These are phyloP conservation scores for Benincasa hispida DNA, from an alignment of 306 rosid species.

Conservation along the genomic window DNA sequence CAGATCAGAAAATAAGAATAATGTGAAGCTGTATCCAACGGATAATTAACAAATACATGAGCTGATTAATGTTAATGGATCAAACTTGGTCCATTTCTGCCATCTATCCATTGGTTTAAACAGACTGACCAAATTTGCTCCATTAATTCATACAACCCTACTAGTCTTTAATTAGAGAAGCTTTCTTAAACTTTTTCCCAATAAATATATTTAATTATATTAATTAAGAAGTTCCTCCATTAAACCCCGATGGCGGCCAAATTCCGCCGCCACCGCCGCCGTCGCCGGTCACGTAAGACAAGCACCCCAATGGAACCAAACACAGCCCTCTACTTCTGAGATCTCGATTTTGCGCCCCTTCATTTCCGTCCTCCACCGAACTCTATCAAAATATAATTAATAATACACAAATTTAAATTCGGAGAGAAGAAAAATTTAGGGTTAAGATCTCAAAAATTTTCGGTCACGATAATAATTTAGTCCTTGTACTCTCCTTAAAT, in stretches of 20 bases:
- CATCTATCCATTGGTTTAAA: not conserved
- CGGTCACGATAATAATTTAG: too few species aligned
- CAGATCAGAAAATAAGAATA: not conserved
- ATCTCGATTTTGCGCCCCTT: constrained; percentile 31
- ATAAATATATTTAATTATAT: not conserved
- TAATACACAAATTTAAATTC: not conserved
- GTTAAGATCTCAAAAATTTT: not conserved
- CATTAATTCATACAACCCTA: constrained; percentile 16
- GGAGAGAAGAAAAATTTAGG: not conserved
- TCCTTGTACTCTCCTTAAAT: too few species aligned
- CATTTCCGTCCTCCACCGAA: constrained; percentile 18
- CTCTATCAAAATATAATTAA: constrained; percentile 19
- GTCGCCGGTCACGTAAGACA: constrained; percentile 57
- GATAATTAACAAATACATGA: constrained; percentile 6
- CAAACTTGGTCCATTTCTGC: constrained; percentile 66
- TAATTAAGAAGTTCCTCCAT: constrained; percentile 23
- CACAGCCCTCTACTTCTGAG: constrained; percentile 77
- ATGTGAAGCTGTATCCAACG: not conserved
- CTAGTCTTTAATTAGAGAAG: not conserved
- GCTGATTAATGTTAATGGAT: constrained; percentile 45
- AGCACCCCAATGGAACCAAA: constrained; percentile 72
- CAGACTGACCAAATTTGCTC: constrained; percentile 68
- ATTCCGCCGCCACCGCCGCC: constrained; percentile 8
- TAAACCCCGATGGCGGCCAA: constrained; percentile 50
- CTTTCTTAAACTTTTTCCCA: not conserved